Evolutionary conservation across 345 rosid species (phyloP).

Genomic region (Linum lewisii): DNA sequence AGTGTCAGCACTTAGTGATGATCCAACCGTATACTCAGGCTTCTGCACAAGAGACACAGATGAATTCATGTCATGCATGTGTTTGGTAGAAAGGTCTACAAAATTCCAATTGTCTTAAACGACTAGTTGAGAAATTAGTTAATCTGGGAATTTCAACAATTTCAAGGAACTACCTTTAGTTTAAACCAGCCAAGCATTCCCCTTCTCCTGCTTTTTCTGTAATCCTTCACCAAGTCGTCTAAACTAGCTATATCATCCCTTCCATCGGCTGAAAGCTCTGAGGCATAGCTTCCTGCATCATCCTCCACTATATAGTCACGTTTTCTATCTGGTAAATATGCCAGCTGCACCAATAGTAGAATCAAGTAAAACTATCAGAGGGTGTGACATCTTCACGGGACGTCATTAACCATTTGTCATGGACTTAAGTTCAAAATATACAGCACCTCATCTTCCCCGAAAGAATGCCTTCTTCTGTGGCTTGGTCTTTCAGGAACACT

Average conservation of each 20-base stretch:
- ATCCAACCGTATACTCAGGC: conserved; percentile 53
- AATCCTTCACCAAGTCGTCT: conserved; percentile 69
- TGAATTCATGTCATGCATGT: neutral
- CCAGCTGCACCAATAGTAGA: conserved; percentile 39
- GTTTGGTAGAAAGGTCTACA: neutral
- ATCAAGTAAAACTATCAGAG: conserved; percentile 6
- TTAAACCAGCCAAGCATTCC: conserved; percentile 98
- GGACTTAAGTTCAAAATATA: conserved; percentile 4
- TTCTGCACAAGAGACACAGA: conserved; percentile 35
- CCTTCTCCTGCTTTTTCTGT: conserved; percentile 45
- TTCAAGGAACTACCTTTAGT: conserved; percentile 38
- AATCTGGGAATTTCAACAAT: neutral
- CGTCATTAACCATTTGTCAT: neutral
- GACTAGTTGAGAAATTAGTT: neutral
- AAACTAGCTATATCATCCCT: conserved; percentile 44
- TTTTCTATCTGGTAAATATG: conserved; percentile 72
- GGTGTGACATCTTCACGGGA: conserved; percentile 3
- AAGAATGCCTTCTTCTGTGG: conserved; percentile 59
- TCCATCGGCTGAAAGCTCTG: conserved; percentile 46
- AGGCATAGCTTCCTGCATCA: conserved; percentile 48
- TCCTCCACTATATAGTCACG: conserved; percentile 47
- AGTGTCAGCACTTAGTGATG: conserved; percentile 39
- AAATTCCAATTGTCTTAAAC: neutral
- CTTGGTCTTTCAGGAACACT: conserved; percentile 40
- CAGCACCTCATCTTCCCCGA: conserved; percentile 69